A percentile compares a stretch with the other conserved stretches of the same genome.
These are phyloP conservation scores for Ceratocystis ficicola DNA, from an alignment of 2,329 filamentous ascomycete species.

Conservation along the genomic window DNA sequence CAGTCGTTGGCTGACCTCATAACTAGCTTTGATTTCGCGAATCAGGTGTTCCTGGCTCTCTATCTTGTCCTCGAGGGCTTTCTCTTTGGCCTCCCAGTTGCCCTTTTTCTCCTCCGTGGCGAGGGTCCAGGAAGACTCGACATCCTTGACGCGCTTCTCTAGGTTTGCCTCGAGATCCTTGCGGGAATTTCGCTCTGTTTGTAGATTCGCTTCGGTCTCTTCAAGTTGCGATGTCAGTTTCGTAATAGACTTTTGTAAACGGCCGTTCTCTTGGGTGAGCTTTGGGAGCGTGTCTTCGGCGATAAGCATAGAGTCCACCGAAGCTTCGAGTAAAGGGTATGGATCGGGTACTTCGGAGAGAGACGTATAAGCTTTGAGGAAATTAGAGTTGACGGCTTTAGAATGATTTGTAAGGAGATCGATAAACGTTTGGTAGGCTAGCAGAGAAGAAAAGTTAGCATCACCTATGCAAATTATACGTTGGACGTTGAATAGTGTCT, in stretches of 20 bases:
- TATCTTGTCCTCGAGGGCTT: conserved; percentile 78
- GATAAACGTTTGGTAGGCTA: conserved; percentile 94
- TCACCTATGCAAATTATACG: not conserved
- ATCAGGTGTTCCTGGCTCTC: conserved; percentile 86
- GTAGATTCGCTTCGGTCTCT: conserved; percentile 66
- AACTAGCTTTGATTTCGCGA: conserved; percentile 91
- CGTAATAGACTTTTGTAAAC: conserved; percentile 66
- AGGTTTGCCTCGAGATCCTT: conserved; percentile 65
- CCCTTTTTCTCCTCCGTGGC: conserved; percentile 87
- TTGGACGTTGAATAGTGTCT: not conserved
- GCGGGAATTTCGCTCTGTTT: conserved; percentile 60
- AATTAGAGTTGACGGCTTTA: conserved; percentile 85
- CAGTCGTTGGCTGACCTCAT: conserved; percentile 86
- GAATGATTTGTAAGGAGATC: conserved; percentile 92
- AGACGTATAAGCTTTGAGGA: conserved; percentile 83
- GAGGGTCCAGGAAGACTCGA: conserved; percentile 79
- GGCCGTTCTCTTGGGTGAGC: conserved; percentile 75
- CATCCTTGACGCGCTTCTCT: conserved; percentile 72
- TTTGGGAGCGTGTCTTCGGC: conserved; percentile 88
- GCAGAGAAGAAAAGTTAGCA: conserved; percentile 15
- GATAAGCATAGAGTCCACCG: conserved; percentile 72
- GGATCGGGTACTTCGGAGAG: conserved; percentile 93
- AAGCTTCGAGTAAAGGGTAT: conserved; percentile 90
- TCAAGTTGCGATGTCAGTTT: conserved; percentile 71
- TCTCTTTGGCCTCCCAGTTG: conserved; percentile 93